Evolutionary conservation across 176 grass and related monocot genomes (phyloP).

Genomic region (Elymus sibiricus): DNA sequence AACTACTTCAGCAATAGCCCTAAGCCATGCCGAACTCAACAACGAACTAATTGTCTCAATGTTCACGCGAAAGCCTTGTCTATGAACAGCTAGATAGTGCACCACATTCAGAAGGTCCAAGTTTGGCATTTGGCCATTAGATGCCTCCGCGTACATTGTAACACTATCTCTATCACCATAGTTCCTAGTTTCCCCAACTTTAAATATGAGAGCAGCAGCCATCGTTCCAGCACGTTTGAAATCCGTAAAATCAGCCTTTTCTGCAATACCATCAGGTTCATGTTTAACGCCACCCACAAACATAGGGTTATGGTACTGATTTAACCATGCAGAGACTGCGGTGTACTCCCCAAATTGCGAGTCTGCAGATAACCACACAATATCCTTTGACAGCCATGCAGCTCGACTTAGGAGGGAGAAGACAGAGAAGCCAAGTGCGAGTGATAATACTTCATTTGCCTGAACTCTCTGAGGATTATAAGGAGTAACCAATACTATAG

Average conservation of each 20-base stretch:
- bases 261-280: constrained; percentile 22
- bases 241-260: constrained; percentile 24
- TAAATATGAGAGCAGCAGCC: constrained; percentile 81
- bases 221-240: constrained; percentile 98
- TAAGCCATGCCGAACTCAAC: constrained; percentile 58
- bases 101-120: constrained; percentile 93
- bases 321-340: constrained; percentile 84
- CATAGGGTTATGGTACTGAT: constrained; percentile 78
- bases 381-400: constrained; percentile 87
- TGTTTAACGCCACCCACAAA: constrained; percentile 38
- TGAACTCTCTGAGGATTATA: constrained; percentile 65
- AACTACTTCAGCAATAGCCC: constrained; percentile 61
- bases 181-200: constrained; percentile 55
- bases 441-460: constrained; percentile 64
- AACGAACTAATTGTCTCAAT: constrained; percentile 58
- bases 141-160: constrained; percentile 84
- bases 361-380: constrained; percentile 87
- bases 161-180: constrained; percentile 71
- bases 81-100: constrained; percentile 95
- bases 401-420: constrained; percentile 78
- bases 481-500: constrained; percentile 88
- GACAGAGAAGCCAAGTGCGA: constrained; percentile 83
- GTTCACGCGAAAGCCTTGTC: constrained; percentile 83
- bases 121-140: constrained; percentile 99
- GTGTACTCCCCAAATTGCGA: constrained; percentile 82